Conservation (phyloP, 768 basidiomycete genomes). For the Mycena capillaripes region DNA sequence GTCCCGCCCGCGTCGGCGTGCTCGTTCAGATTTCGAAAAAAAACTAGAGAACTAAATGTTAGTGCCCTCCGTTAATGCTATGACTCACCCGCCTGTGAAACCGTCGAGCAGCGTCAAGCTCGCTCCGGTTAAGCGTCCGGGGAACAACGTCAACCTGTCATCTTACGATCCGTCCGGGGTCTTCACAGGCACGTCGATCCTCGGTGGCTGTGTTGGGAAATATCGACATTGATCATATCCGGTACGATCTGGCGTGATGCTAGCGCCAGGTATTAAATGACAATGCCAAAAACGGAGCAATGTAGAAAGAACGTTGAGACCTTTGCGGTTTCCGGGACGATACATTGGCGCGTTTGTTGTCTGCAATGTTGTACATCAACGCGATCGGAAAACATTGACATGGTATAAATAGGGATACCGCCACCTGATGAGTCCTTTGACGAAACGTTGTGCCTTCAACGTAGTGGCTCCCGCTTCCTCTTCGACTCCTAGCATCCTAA, state of each 20-base stretch:
- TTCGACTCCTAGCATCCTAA: no score
- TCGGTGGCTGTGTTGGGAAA: slow-evolving; percentile 13
- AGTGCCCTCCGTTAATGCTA: slow-evolving; percentile 5
- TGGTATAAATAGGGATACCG: neutral
- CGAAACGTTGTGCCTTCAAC: slow-evolving; percentile 14
- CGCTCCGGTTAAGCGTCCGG: slow-evolving; percentile 1
- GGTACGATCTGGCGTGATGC: neutral
- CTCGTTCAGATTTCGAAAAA: neutral
- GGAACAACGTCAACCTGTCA: neutral
- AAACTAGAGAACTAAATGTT: neutral
- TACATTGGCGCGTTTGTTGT: slow-evolving; percentile 8
- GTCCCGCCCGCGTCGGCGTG: neutral
- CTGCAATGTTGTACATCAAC: neutral
- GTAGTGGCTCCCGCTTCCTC: slow-evolving; percentile 27
- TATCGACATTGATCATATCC: slow-evolving; percentile 5
- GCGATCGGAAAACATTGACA: slow-evolving; percentile 9
- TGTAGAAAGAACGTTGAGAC: slow-evolving; percentile 4
- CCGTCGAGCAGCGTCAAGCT: neutral
- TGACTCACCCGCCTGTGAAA: neutral
- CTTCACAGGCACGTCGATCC: slow-evolving; percentile 1
- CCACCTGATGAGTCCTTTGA: slow-evolving; percentile 24
- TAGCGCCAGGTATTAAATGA: neutral
- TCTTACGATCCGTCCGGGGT: slow-evolving; percentile 17
- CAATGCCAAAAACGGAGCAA: slow-evolving; percentile 1
- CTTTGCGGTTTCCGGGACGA: neutral